Evolutionary conservation across 2,329 filamentous ascomycete species (phyloP).

Genomic region (Aspergillus tamarii): DNA sequence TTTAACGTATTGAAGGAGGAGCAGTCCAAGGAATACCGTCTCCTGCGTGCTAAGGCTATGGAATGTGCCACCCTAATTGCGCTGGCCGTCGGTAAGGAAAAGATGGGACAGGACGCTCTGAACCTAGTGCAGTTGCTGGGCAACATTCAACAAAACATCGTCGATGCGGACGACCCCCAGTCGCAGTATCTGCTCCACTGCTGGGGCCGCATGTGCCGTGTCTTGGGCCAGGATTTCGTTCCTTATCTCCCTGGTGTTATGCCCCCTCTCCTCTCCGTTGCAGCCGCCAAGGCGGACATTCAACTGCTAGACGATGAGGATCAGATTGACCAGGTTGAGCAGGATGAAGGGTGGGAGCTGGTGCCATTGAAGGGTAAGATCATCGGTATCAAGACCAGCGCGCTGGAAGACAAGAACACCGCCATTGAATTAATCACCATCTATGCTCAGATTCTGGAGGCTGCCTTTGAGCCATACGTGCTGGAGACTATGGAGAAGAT

Average conservation of each 20-base stretch:
- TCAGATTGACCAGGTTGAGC: conserved; percentile 86
- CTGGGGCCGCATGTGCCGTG: conserved; percentile 98
- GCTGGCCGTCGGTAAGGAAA: conserved; percentile 89
- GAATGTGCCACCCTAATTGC: conserved; percentile 95
- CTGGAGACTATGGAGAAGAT: conserved; percentile 95
- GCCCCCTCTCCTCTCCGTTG: conserved; percentile 87
- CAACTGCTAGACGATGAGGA: conserved; percentile 95
- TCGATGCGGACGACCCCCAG: conserved; percentile 91
- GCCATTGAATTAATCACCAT: conserved; percentile 98
- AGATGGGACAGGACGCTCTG: conserved; percentile 84
- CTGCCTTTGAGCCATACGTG: conserved; percentile 87
- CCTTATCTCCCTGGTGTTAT: conserved; percentile 93
- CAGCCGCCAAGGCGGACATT: conserved; percentile 94
- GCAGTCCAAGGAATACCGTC: conserved; percentile 88
- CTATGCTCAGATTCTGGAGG: conserved; percentile 95
- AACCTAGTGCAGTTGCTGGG: conserved; percentile 85
- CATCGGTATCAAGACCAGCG: conserved; percentile 96
- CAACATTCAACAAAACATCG: conserved; percentile 82
- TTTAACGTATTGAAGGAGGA: conserved; percentile 88
- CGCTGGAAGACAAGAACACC: conserved; percentile 98
- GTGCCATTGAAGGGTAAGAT: conserved; percentile 97
- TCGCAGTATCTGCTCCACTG: conserved; percentile 97
- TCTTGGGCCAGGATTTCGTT: conserved; percentile 86
- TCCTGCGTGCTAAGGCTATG: conserved; percentile 96
- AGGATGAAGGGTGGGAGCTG: conserved; percentile 96